Conservation (phyloP, 495 filamentous ascomycete genomes). For the Lepraria neglecta region DNA sequence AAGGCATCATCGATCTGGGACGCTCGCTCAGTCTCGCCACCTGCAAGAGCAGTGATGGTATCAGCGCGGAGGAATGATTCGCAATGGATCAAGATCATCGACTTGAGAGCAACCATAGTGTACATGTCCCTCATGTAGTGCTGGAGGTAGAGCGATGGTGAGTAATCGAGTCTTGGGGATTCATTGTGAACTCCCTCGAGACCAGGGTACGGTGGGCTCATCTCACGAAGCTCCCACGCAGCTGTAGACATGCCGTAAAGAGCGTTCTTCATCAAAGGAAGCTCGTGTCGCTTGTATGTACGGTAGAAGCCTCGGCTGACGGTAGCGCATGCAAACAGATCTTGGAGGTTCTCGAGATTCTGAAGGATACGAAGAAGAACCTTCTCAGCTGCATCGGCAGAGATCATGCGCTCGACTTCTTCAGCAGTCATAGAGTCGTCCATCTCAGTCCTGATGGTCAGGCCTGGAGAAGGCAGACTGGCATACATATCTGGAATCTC, state of each 20-base stretch:
- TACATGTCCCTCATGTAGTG: slow-evolving; percentile 53
- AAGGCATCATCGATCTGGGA: slow-evolving; percentile 58
- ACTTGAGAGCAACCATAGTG: slow-evolving; percentile 54
- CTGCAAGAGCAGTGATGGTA: slow-evolving; percentile 50
- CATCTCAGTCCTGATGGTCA: slow-evolving; percentile 17
- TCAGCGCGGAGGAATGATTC: slow-evolving; percentile 52
- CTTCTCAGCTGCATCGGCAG: slow-evolving; percentile 41
- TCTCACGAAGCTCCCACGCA: slow-evolving; percentile 60
- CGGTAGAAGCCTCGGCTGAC: slow-evolving; percentile 55
- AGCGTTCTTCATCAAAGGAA: slow-evolving; percentile 49
- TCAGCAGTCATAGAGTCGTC: slow-evolving; percentile 20
- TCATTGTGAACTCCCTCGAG: slow-evolving; percentile 43
- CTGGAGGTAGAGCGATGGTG: slow-evolving; percentile 49
- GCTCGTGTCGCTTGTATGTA: slow-evolving; percentile 55
- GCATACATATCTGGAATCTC: slow-evolving; percentile 23
- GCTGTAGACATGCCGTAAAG: slow-evolving; percentile 54
- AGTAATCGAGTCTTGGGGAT: slow-evolving; percentile 50
- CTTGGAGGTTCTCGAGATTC: slow-evolving; percentile 46
- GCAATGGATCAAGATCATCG: slow-evolving; percentile 54
- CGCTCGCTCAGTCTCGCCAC: slow-evolving; percentile 42
- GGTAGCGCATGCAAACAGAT: slow-evolving; percentile 52
- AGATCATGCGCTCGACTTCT: slow-evolving; percentile 33
- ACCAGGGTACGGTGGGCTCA: slow-evolving; percentile 50
- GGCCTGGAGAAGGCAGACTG: slow-evolving; percentile 18
- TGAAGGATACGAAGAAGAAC: slow-evolving; percentile 49